Base-by-base conservation (phyloP, 164 flowering plant species). In the grape (Vitis vinifera) region DNA sequence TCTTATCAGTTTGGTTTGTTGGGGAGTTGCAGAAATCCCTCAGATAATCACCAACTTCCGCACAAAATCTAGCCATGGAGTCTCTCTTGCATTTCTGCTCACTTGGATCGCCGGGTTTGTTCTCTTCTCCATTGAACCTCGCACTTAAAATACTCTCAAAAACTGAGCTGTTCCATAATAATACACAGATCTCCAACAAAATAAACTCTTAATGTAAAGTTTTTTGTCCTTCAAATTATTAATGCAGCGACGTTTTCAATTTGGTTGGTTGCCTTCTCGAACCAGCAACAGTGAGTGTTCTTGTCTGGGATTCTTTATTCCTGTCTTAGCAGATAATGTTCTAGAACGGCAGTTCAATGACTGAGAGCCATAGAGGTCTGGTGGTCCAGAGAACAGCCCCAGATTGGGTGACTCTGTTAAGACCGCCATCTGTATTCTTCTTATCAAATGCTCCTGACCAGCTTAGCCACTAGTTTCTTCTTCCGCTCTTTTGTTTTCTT, bases 11-110 rank as follows among this genome's bases (percentile, higher is more conserved):
- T 74, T 93, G 0, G 62, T 90, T 11, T 81, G 87, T 55, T 91
- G 98, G 98, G 98, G 86, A 8, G 85, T 94, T 23, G 98, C 98
- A 3, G 97, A 93, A 75, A 80, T 93, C 78, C 98, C 97, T 64
- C 98, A 94, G 68, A 94, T 94, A 76, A 68, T 94, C 83, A 91
- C 97, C 77, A 94, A 94, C 80, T 94, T 86, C 79, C 77, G 72
- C 11, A 79, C 89, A 10, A 91, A 94, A 69, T 90, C 98, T 67
- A 79, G 91, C 80, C 94, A 94, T 77, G 97, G 98, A 6, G 92
- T 94, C 70, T 94, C 97, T 23, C 87, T 92, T 53, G 58, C 79
- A 1, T 94, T 94, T 65, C 94, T 92, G 58, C 88, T 92, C 69
- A 83, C 94, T 77, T 94, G 98, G 97, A 80, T 93, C 76, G 85